phyloP scores from a whole-genome alignment of 192 early-diverging fungal species.

The Coemansia sp. region DNA sequence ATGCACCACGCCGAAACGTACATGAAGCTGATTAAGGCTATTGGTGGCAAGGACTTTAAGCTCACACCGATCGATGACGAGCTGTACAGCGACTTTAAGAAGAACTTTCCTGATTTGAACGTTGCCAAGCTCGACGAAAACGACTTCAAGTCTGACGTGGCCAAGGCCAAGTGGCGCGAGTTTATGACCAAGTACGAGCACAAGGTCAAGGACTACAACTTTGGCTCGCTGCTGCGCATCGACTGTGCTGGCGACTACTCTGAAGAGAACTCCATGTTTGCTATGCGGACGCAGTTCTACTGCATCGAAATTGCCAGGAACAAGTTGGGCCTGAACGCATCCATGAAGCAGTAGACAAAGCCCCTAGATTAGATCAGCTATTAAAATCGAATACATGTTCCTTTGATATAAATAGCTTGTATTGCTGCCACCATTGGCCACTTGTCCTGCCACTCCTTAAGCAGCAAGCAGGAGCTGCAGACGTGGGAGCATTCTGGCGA shows the following conservation, averaged over 20 bases:
- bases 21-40: slow-evolving; percentile 74
- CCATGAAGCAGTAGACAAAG: slow-evolving; percentile 7
- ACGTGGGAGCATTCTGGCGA: too few species aligned
- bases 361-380: background rate
- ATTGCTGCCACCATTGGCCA: too few species aligned
- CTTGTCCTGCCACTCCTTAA: background rate
- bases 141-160: slow-evolving; percentile 78
- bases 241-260: slow-evolving; percentile 79
- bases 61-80: slow-evolving; percentile 87
- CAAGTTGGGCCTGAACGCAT: slow-evolving; percentile 78
- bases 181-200: slow-evolving; percentile 90
- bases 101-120: slow-evolving; percentile 79
- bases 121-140: slow-evolving; percentile 70
- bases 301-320: slow-evolving; percentile 93
- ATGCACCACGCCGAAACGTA: slow-evolving; percentile 96
- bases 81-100: slow-evolving; percentile 76
- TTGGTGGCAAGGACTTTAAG: slow-evolving; percentile 75
- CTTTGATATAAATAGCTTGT: too few species aligned
- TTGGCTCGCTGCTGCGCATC: slow-evolving; percentile 87
- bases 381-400: background rate
- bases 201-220: slow-evolving; percentile 89
- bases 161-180: slow-evolving; percentile 88
- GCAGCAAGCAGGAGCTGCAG: too few species aligned
- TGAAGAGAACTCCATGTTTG: slow-evolving; percentile 90
- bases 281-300: slow-evolving; percentile 85